Evolutionary conservation across 129 eudicot species (phyloP), one percentile per base, ranked within the genome.

Genomic region (Mikania micrantha): DNA sequence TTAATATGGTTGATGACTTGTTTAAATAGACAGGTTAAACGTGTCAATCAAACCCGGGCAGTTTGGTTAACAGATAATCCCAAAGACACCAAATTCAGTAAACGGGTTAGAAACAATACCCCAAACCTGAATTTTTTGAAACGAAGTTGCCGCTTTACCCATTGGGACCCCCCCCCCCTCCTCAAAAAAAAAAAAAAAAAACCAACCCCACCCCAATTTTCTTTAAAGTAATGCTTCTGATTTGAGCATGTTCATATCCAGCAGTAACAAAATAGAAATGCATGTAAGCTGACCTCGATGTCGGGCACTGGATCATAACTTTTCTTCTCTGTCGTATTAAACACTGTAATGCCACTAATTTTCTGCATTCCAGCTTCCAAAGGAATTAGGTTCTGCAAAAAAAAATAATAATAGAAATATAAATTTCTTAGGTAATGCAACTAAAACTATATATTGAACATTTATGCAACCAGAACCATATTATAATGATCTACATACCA

Each of bases 321-420:
- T 79, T 80, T 89, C 82, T 83, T 85, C 69, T 93, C 90, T 16
- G 31, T 44, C 20, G 88, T 80, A 75, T 89, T 93, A 54, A 78
- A 86, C 66, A 93, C 76, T 22, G 92, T 84, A 53, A 93, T 84
- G 74, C 99, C 99, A 31, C 87, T 77, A 53, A 93, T 79, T 80
- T 86, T 88, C 85, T 93, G 99, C 74, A 93, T 84, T 76, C 99
- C 99, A 67, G 75, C 82, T 80, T 89, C 86, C 24, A 80, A 67
- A 32, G 96, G 95, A 69, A 93, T 89, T 78, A 93, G 81, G 70
- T 83, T 89, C 99, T 93, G 88, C 93, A 86, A 65, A 77, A 27
- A 27, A 34, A 47, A 72, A n/a, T n/a, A 54, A 9, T 7, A 71
- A 25, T 4, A 52, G 15, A 53, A 24, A 27, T 53, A 62, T 66